Evolutionary conservation across 345 rosid genomes (phyloP).

Genomic region (Firmiana major): DNA sequence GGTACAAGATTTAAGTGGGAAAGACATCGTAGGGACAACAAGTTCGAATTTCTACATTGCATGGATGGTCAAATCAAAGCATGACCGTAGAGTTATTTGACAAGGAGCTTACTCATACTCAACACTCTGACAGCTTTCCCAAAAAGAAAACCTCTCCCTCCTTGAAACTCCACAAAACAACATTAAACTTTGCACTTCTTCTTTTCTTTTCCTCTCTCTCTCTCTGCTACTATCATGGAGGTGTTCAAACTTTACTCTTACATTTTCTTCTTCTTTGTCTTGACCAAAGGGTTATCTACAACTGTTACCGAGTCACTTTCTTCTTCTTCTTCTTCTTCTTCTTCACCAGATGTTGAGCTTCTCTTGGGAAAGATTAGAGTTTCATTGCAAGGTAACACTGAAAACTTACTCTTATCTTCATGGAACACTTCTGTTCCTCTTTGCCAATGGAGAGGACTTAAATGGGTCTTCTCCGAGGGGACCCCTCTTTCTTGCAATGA

Average conservation of each 20-base stretch:
- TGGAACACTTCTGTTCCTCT: slow-evolving; percentile 90
- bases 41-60: neutral
- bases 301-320: slow-evolving; percentile 5
- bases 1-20: neutral
- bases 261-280: slow-evolving; percentile 34
- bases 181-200: neutral
- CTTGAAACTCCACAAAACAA: slow-evolving; percentile 27
- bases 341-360: slow-evolving; percentile 71
- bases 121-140: slow-evolving; percentile 52
- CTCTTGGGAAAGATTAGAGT: slow-evolving; percentile 64
- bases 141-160: slow-evolving; percentile 28
- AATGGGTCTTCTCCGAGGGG: slow-evolving; percentile 81
- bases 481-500: slow-evolving; percentile 54
- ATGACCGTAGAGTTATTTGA: slow-evolving; percentile 39
- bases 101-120: slow-evolving; percentile 34
- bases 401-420: slow-evolving; percentile 73
- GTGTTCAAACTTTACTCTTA: slow-evolving; percentile 33
- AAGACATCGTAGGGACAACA: neutral
- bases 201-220: neutral
- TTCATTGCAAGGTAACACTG: slow-evolving; percentile 73
- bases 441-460: slow-evolving; percentile 97
- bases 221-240: slow-evolving; percentile 50
- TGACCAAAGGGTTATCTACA: slow-evolving; percentile 15
- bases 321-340: slow-evolving; percentile 26
- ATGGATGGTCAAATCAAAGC: slow-evolving; percentile 21